phyloP scores from a whole-genome alignment of 345 rosid species.

The Citrus trifoliata region DNA sequence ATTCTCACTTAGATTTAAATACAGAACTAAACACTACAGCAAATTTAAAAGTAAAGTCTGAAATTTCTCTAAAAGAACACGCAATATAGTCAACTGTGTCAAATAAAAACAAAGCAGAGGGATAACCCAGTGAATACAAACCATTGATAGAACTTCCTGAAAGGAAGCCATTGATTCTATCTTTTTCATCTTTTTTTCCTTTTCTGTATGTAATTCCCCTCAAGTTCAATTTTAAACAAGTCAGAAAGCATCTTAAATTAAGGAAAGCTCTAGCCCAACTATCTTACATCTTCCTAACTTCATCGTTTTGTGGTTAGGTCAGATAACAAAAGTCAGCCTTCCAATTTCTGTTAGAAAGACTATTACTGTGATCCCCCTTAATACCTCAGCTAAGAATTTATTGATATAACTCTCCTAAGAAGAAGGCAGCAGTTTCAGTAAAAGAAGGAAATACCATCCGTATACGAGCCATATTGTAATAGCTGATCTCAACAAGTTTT shows the following conservation, averaged over 20 bases:
- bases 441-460: conserved; percentile 68
- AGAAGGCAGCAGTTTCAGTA: neutral
- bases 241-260: neutral
- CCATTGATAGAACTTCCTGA: neutral
- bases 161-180: neutral
- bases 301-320: neutral
- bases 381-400: conserved; percentile 1
- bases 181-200: neutral
- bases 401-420: neutral
- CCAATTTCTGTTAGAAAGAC: neutral
- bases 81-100: neutral
- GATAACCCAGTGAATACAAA: neutral
- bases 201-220: neutral
- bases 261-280: neutral
- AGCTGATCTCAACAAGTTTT: conserved; percentile 98
- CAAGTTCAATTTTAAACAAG: neutral
- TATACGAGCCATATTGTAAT: conserved; percentile 96
- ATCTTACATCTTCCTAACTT: neutral
- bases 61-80: neutral
- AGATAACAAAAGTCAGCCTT: neutral
- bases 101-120: neutral
- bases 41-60: neutral
- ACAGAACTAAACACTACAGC: too few species aligned
- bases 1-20: neutral
- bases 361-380: neutral